Percentiles rank a stretch among this genome's conserved stretches.
phyloP scores from a whole-genome alignment of 257 asterid species.

The Solanum gandarillasii region DNA sequence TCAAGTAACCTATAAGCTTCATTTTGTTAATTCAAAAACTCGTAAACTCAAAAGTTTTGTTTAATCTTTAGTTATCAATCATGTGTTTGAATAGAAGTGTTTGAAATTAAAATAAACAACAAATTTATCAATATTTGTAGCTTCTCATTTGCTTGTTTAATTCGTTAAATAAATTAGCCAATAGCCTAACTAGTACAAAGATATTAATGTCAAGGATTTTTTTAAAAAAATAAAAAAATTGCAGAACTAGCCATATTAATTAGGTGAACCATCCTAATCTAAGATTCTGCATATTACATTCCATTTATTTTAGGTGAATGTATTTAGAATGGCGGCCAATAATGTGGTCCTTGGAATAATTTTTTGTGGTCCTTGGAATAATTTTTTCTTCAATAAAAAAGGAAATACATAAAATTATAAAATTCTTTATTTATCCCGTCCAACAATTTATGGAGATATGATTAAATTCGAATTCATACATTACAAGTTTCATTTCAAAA shows the following conservation, averaged over 20 bases:
- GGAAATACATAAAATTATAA: neutral
- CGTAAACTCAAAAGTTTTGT: neutral
- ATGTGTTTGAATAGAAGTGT: fast-evolving
- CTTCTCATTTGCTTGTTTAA: neutral
- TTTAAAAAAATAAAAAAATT: neutral
- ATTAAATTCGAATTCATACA: too few relatives aligned
- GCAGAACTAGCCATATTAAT: neutral
- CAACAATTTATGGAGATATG: too few relatives aligned
- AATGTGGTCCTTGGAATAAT: neutral
- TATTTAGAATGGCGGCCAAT: neutral
- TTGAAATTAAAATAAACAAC: neutral
- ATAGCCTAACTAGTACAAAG: neutral
- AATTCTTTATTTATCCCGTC: too few relatives aligned
- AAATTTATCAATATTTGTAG: neutral
- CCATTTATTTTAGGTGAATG: neutral
- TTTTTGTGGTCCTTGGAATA: neutral
- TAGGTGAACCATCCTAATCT: neutral
- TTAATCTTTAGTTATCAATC: neutral
- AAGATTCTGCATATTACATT: neutral
- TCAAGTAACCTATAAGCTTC: neutral
- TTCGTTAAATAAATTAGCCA: neutral
- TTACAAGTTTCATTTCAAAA: neutral
- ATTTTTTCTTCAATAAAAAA: neutral
- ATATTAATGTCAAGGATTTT: neutral
- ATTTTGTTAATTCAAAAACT: neutral